Evolutionary conservation across 108 stramenopile species (phyloP), one percentile per base, ranked within the genome.

Genomic region (Skeletonema marinoi): DNA sequence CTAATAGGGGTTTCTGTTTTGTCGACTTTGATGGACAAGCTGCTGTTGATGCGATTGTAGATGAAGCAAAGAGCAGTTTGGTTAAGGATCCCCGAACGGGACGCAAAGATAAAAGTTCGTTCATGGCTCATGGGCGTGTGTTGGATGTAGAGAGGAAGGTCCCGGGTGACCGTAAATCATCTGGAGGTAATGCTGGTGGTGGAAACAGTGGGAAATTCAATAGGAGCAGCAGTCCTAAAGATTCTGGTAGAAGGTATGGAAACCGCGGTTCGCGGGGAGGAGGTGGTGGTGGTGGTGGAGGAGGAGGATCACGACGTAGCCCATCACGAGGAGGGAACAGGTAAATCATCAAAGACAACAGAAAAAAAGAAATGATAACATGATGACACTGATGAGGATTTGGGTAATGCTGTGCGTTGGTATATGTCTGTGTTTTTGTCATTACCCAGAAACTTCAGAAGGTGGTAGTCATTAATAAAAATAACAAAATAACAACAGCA

Each of bases 1-100:
- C 78, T 38, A 80, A 89, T 67, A 84, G 89, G 46, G 88, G 83
- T 42, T 83, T 92, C 58, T 90, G 87, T n/a, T 95, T 95, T 85
- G 91, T 95, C 0, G 93, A 95, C 65, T 95, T 87, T 75, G 92
- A 91, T 74, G 83, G 87, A 14, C 68, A 86, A 8, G 81, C 84
- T 39, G 90, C 91, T 3, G 92, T 92, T 25, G 38, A 85, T 74
- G 89, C 89, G 21, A 88, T 89, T 13, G 74, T 95, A 16, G 82
- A 81, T 29, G 75, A 80, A 50, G 68, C 78, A 36, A 58, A 75
- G 17, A 80, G 38, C 8, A 74, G 69, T 39, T 33, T 76, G 33
- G 79, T 80, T 6, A 84, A 80, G 74, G 78, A 80, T 65, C 56
- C 59, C 16, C 38, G 78, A 66, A 80, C 78, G 54, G 78, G 75